Evolutionary conservation across 2,329 filamentous ascomycete genomes (phyloP), one percentile per base, ranked within the genome.

Genomic region (Stagonosporopsis chrysanthemi): DNA sequence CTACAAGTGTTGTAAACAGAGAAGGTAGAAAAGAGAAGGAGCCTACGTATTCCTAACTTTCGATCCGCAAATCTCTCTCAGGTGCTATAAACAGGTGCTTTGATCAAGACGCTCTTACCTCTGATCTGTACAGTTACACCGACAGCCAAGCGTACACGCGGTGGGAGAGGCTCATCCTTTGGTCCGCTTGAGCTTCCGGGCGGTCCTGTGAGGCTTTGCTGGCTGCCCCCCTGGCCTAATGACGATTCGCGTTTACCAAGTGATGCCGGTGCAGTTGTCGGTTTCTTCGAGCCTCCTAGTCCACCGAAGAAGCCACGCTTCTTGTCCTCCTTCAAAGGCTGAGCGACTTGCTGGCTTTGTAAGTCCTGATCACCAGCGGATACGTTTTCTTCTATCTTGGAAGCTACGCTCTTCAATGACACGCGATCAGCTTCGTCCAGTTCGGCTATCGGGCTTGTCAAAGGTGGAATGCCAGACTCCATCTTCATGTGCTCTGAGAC

Each of bases 401-500:
- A 74, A 15, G 71, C 72, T 22, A 72, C 70, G 43, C 74, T 76
- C 48, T 61, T 58, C 11, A 76, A 29, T 0, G 73, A 75, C 12
- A 75, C 77, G 17, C 75, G 71, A 53, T 82, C 80, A 9, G 75
- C 75, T 28, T 77, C 75, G 26, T 80, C 78, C 12, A 75, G 68
- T 44, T 75, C 71, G 12, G 74, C 64, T 23, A 81, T 76, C 4
- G 79, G 80, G 8, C 70, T 75, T n/a, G 71, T 75, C 26, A 83
- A 71, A 6, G 79, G 71, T 6, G 81, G 81, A 28, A 83, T 81
- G 24, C 80, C 79, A 4, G 80, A 79, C 74, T 98, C 95, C 4
- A 92, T 79, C 70, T 96, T 96, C 93, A 98, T 97, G 61, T 90
- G 83, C 4, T 88, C 84, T 2, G 86, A 80, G 59, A 88, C 83